Evolutionary conservation across 164 flowering plant species (phyloP).

Genomic region (Berberis vulgaris): DNA sequence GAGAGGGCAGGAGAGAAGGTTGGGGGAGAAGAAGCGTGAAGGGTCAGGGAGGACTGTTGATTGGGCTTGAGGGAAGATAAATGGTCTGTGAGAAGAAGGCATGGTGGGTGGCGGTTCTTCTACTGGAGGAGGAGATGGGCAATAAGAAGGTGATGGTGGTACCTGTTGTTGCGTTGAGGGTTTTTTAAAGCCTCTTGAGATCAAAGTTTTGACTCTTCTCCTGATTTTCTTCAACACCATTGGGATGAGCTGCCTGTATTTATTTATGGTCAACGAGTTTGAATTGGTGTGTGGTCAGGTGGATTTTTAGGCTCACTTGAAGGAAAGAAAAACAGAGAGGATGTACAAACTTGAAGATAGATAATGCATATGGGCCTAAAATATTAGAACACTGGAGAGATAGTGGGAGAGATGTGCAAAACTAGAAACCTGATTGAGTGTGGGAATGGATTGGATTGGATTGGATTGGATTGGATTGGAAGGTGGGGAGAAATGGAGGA

Average conservation of each 20-base stretch:
- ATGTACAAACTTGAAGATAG: not conserved
- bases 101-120: slow-evolving; percentile 4
- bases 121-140: slow-evolving; percentile 1
- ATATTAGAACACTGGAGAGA: not conserved
- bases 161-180: slow-evolving; percentile 6
- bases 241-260: slow-evolving; percentile 3
- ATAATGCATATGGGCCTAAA: not conserved
- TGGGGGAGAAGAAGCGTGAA: slow-evolving; percentile 57
- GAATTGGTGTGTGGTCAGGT: not conserved
- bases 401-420: not conserved
- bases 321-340: not conserved
- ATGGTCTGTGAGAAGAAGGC: slow-evolving; percentile 17
- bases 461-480: slow-evolving; percentile 6
- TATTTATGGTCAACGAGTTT: not conserved
- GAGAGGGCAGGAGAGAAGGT: slow-evolving; percentile 69
- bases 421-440: not conserved
- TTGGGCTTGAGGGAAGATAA: slow-evolving; percentile 48
- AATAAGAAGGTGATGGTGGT: slow-evolving; percentile 1
- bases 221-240: slow-evolving; percentile 29
- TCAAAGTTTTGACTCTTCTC: slow-evolving; percentile 31
- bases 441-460: not conserved
- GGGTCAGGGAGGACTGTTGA: slow-evolving; percentile 90
- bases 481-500: not conserved
- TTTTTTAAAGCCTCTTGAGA: slow-evolving; percentile 27
- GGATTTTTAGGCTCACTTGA: not conserved